Evolutionary conservation across 345 rosid species (phyloP), one percentile per base, ranked within the genome.

Genomic region (Rhodamnia argentea): DNA sequence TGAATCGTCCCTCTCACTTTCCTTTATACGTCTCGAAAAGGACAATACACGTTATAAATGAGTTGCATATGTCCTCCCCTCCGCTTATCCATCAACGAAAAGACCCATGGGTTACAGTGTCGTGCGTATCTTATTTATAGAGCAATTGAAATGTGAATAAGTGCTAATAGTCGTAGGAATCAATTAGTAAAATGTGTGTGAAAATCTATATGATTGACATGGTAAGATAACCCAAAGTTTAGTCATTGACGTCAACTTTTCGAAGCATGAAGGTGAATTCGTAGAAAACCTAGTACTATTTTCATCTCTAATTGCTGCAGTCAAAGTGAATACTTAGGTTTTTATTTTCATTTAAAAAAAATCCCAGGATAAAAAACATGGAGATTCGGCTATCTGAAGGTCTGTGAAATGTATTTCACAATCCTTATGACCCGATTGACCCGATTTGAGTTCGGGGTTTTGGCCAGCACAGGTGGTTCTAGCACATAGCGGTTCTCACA

Each of bases 401-500:
- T 44, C 3, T 32, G 37, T 32, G 37, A 13, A 64, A 20, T 32
- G 20, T 32, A 64, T 20, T 9, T 64, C 32, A 18, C 1, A 64
- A 32, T 16, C 10, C 37, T 20, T 1, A 16, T 5, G 42, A 16
- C 37, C 37, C 12, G 0, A 29, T 6, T 5, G 42, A 16, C 37
- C 37, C 12, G 0, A 29, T 6, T 16, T 14, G 16, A 64, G 76
- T 32, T 64, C 18, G 29, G 11, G 9, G 15, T 64, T 64, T 64
- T 29, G 44, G 44, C 10, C 4, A 64, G 0, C 32, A 23, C 22
- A 8, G 12, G 76, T 0, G 23, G 1, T 42, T 62, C 22, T 4
- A 0, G 5, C 5, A 7, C 1, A 29, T 0, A 29, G 5, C 1
- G 29, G 0, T 62, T 29, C 16, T 4, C 1, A 29, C 18, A 18